phyloP scores from a whole-genome alignment of 1,139 yeast genomes.

The Lodderomyces elongisporus region DNA sequence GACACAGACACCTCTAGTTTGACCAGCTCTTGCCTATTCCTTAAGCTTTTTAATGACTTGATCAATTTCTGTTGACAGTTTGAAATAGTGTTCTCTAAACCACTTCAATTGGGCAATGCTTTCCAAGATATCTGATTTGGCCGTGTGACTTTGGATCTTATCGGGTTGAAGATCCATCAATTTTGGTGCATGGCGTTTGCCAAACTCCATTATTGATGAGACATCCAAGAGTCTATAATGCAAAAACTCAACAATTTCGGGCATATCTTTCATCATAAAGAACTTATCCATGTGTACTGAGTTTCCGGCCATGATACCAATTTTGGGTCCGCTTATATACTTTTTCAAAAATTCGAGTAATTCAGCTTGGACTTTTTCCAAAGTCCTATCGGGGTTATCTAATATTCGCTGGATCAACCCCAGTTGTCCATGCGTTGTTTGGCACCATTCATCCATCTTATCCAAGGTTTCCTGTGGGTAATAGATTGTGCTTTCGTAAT shows the following conservation, averaged over 20 bases:
- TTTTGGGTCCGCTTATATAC: slow-evolving; percentile 47
- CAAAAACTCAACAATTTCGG: slow-evolving; percentile 62
- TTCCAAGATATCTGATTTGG: slow-evolving; percentile 80
- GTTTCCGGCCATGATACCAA: slow-evolving; percentile 83
- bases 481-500: slow-evolving; percentile 75
- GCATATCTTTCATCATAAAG: slow-evolving; percentile 82
- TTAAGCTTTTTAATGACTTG: background rate
- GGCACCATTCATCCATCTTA: slow-evolving; percentile 83
- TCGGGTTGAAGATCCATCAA: slow-evolving; percentile 55
- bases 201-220: slow-evolving; percentile 74
- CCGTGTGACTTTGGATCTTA: slow-evolving; percentile 74
- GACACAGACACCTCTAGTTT: no score
- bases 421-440: slow-evolving; percentile 66
- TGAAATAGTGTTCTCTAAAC: slow-evolving; percentile 64
- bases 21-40: no score
- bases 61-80: slow-evolving; percentile 18
- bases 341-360: slow-evolving; percentile 56
- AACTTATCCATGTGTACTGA: slow-evolving; percentile 87
- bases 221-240: slow-evolving; percentile 90
- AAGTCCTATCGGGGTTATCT: slow-evolving; percentile 46
- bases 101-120: slow-evolving; percentile 80
- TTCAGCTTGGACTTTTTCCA: slow-evolving; percentile 58
- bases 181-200: slow-evolving; percentile 68
- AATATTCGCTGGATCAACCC: slow-evolving; percentile 76
- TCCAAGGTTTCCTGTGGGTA: slow-evolving; percentile 62